Evolutionary conservation across 2,329 filamentous ascomycete species (phyloP), one percentile per base, ranked within the genome.

Genomic region (Fonsecaea erecta): DNA sequence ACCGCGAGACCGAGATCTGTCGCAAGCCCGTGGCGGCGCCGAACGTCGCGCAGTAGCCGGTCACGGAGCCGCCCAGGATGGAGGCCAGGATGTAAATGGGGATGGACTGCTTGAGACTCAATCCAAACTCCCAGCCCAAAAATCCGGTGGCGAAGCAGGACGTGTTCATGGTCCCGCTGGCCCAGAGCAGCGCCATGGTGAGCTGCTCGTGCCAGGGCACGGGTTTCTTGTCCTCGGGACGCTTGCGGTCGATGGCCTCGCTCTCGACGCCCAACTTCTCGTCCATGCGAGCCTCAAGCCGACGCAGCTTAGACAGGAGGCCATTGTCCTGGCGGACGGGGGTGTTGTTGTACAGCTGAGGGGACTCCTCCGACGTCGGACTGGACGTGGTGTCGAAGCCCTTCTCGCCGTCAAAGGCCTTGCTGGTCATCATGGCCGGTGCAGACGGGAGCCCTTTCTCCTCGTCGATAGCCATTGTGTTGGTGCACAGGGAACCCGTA

Each of bases 211-310:
- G 66, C 69, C 69, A 71, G 57, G 79, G 80, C 3, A 80, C 77
- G 28, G 79, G 75, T 24, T 74, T 73, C 65, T 78, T 79, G 61
- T 81, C 77, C 57, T 82, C 79, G 56, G 80, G 75, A 1, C 75
- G 76, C 11, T 81, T 82, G 24, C 80, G 77, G 62, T 81, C 79
- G 37, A 83, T 79, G 32, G 80, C 81, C 63, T 82, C 78, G 3
- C 78, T 78, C 70, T 83, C 81, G 56, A 83, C 77, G n/a, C 80
- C 80, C 46, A 82, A 73, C 68, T 79, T 81, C 46, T 71, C 72
- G 70, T 83, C 81, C 62, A 83, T 74, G 67, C 74, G 74, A 30
- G 78, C 77, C 65, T 83, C 81, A 43, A 69, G 32, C 3, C 60
- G 61, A 16, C 70, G 70, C 9, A 71, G 63, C 34, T 59, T 62